phyloP scores from a whole-genome alignment of 192 early-diverging fungal genomes.

The Lobosporangium transversale region DNA sequence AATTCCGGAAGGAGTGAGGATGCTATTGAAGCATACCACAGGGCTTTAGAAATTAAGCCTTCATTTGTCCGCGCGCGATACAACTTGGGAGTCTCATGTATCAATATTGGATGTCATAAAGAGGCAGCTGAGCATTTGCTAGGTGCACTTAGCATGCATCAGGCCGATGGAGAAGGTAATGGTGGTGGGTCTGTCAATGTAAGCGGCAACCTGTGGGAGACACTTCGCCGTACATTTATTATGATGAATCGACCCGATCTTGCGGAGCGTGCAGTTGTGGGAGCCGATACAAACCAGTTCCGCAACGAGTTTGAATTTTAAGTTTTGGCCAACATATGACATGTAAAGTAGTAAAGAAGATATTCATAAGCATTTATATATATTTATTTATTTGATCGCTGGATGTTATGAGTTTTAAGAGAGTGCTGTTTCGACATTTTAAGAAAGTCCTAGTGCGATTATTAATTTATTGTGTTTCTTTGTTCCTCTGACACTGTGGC shows the following conservation, averaged over 20 bases:
- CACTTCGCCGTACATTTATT: slow-evolving; percentile 65
- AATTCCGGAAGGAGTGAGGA: slow-evolving; percentile 79
- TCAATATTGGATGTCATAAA: slow-evolving; percentile 89
- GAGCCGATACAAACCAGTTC: slow-evolving; percentile 65
- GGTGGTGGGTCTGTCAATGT: slow-evolving; percentile 64
- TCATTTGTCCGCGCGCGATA: slow-evolving; percentile 97
- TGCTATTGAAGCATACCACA: slow-evolving; percentile 95
- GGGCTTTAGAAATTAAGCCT: slow-evolving; percentile 93
- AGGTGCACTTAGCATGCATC: slow-evolving; percentile 85
- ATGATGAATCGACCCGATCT: slow-evolving; percentile 73
- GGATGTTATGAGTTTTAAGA: too few species aligned
- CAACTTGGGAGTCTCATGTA: slow-evolving; percentile 95
- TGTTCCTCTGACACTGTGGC: too few species aligned
- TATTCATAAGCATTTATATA: too few species aligned
- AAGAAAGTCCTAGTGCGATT: too few species aligned
- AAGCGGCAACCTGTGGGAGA: slow-evolving; percentile 72
- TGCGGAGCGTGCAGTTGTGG: slow-evolving; percentile 61
- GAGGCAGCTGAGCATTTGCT: slow-evolving; percentile 96
- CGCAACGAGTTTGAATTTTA: slow-evolving; percentile 72
- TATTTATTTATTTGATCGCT: too few species aligned
- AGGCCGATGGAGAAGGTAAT: slow-evolving; percentile 48
- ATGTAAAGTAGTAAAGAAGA: slow-evolving; percentile 23
- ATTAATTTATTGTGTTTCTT: too few species aligned
- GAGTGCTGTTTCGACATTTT: too few species aligned
- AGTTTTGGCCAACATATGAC: slow-evolving; percentile 5